Evolutionary conservation across 805 yeast species (phyloP), one percentile per base, ranked within the genome.

Genomic region (Nakazawaea ambrosiae): DNA sequence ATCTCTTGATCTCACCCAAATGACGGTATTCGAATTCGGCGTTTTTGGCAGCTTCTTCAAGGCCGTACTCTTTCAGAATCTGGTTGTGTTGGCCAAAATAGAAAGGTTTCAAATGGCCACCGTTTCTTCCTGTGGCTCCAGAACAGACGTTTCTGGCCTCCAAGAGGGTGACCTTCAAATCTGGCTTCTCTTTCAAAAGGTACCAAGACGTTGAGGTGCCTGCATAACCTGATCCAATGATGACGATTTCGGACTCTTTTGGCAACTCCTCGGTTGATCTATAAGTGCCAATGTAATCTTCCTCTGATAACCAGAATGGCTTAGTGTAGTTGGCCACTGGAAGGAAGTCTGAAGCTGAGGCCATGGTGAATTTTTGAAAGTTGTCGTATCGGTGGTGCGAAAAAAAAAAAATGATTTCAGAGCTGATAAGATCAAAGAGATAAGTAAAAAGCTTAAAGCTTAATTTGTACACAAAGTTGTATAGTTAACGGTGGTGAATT

Each of bases 141-240:
- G 62, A 51, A 35, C 67, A 62, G 9, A 53, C 38, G 26, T 55
- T 57, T 34, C 70, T 51, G 3, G 73, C 73, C 43, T 70, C 75
- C 10, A 63, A 51, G 42, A 68, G 37, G 8, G 31, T 31, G 33
- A 34, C 16, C 29, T 30, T 28, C 37, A 22, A 48, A 45, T 30
- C 38, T 4, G 42, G 42, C 4, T 55, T 46, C 22, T 57, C 53
- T 32, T 58, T 49, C 6, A 54, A 45, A 28, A 63, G 41, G 42
- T 57, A 58, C 42, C 57, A 57, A 0, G 68, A 68, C 7, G 57
- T 54, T 3, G 70, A 53, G 3, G 67, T 49, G 12, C 75, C 75
- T 12, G 70, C 57, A 41, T 65, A 65, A 4, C 75, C 74, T 1
- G 68, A 57, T 5, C 74, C 74, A 27, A 68, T 58, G 36, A 68